A percentile compares a stretch with the other conserved stretches of the same genome.
Conservation (phyloP, 2,329 filamentous ascomycete genomes). For the Escovopsis sp. region DNA sequence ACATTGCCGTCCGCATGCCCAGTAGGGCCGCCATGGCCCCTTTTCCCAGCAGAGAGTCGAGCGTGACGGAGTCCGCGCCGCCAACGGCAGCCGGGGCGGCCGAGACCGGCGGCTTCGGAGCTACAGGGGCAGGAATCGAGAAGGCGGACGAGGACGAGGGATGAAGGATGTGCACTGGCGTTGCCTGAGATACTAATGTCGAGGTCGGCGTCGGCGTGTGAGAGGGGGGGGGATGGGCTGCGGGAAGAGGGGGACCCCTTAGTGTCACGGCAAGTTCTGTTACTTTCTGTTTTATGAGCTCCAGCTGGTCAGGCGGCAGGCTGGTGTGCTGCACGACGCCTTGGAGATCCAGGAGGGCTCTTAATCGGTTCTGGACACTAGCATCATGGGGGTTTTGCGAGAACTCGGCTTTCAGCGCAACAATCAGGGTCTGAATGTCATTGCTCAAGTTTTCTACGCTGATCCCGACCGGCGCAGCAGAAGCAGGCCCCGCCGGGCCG, state of each 20-base stretch:
- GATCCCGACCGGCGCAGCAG: slow-evolving; percentile 30
- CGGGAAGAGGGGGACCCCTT: slow-evolving; percentile 16
- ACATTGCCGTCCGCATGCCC: slow-evolving; percentile 36
- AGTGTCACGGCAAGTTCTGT: slow-evolving; percentile 55
- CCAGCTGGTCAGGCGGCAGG: slow-evolving; percentile 67
- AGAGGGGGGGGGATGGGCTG: slow-evolving; percentile 22
- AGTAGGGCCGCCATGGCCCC: slow-evolving; percentile 46
- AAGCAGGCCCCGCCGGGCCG: slow-evolving; percentile 14
- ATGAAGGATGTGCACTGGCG: slow-evolving; percentile 15
- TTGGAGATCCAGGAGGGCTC: slow-evolving; percentile 76
- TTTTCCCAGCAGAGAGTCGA: slow-evolving; percentile 45
- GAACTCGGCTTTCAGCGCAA: slow-evolving; percentile 57
- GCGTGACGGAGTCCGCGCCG: slow-evolving; percentile 23
- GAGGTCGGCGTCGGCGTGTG: slow-evolving; percentile 24
- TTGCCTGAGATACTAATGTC: slow-evolving; percentile 13
- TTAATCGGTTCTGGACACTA: slow-evolving; percentile 63
- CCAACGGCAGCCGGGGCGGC: slow-evolving; percentile 15
- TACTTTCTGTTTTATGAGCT: slow-evolving; percentile 74
- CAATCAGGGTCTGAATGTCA: slow-evolving; percentile 70
- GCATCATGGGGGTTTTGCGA: slow-evolving; percentile 62
- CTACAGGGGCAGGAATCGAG: slow-evolving; percentile 16
- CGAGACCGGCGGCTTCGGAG: slow-evolving; percentile 14
- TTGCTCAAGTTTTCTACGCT: slow-evolving; percentile 63
- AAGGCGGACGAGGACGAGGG: slow-evolving; percentile 13
- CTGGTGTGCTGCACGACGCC: slow-evolving; percentile 56